Percentiles rank a stretch among this genome's conserved stretches.
Evolutionary conservation across 192 early-diverging fungal species (phyloP).

Genomic region (Radiomyces spectabilis): DNA sequence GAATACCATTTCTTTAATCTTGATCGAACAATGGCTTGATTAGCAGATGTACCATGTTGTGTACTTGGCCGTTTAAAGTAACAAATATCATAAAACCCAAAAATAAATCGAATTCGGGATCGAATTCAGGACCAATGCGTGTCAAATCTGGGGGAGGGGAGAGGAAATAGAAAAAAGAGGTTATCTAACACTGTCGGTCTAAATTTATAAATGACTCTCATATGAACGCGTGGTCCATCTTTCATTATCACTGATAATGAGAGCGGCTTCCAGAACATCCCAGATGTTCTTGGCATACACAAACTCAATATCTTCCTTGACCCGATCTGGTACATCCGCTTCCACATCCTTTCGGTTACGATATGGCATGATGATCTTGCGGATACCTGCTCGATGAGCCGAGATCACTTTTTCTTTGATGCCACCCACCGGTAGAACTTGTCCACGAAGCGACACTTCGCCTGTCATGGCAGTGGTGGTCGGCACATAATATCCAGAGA

Average conservation of each 20-base stretch:
- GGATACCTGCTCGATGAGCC: conserved; percentile 72
- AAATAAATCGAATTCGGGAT: too few relatives aligned
- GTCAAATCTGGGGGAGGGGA: not conserved
- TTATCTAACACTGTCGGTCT: too few relatives aligned
- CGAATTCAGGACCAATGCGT: too few relatives aligned
- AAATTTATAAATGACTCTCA: conserved; percentile 27
- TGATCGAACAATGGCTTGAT: too few relatives aligned
- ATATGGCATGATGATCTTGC: conserved; percentile 63
- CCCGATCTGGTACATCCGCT: conserved; percentile 61
- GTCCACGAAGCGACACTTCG: conserved; percentile 76
- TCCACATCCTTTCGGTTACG: conserved; percentile 64
- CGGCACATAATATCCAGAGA: conserved; percentile 46
- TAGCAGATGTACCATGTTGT: too few relatives aligned
- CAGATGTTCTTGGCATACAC: conserved; percentile 55
- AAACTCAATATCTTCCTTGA: conserved; percentile 63
- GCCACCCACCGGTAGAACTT: conserved; percentile 78
- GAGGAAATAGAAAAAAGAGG: not conserved
- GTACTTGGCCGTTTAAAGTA: too few relatives aligned
- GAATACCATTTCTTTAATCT: too few relatives aligned
- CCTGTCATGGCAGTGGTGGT: conserved; percentile 74
- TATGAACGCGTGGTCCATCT: conserved; percentile 8
- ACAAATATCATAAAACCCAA: too few relatives aligned
- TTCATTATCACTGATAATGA: conserved; percentile 30
- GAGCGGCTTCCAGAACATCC: conserved; percentile 57
- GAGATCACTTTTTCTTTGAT: conserved; percentile 85